phyloP scores from a whole-genome alignment of 2,329 filamentous ascomycete species.

The Aspergillus fumigatiaffinis region DNA sequence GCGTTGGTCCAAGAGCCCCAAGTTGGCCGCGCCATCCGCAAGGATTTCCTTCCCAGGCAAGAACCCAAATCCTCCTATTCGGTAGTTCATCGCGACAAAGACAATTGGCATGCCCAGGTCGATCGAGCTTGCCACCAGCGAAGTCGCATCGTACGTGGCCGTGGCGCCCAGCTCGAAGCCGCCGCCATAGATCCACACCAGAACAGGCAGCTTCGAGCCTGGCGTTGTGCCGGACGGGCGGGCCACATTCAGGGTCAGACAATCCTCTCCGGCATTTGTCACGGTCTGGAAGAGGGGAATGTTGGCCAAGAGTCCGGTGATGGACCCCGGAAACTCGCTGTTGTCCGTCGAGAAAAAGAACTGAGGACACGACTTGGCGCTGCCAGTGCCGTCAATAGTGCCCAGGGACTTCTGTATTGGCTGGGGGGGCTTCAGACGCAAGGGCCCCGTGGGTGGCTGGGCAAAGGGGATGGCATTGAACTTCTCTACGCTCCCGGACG shows the following conservation, averaged over 20 bases:
- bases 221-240: constrained; percentile 55
- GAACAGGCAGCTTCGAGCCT: constrained; percentile 58
- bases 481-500: constrained; percentile 52
- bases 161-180: constrained; percentile 49
- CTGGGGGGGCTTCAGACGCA: constrained; percentile 67
- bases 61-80: constrained; percentile 71
- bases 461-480: constrained; percentile 76
- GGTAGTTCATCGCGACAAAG: constrained; percentile 75
- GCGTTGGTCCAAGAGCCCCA: constrained; percentile 70
- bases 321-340: constrained; percentile 38
- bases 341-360: constrained; percentile 57
- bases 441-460: constrained; percentile 60
- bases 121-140: constrained; percentile 37
- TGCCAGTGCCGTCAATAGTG: constrained; percentile 56
- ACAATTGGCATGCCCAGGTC: constrained; percentile 61
- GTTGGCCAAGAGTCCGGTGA: constrained; percentile 51
- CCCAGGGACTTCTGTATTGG: constrained; percentile 56
- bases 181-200: constrained; percentile 70
- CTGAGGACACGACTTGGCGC: constrained; percentile 65
- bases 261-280: constrained; percentile 59
- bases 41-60: constrained; percentile 65
- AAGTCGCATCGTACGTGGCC: constrained; percentile 32
- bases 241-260: constrained; percentile 58
- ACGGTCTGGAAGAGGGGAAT: constrained; percentile 56
- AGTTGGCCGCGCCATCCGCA: constrained; percentile 63